Percentiles rank a stretch among this genome's conserved stretches.
Conservation (phyloP, 2,329 filamentous ascomycete genomes). For the Ciborinia camelliae region DNA sequence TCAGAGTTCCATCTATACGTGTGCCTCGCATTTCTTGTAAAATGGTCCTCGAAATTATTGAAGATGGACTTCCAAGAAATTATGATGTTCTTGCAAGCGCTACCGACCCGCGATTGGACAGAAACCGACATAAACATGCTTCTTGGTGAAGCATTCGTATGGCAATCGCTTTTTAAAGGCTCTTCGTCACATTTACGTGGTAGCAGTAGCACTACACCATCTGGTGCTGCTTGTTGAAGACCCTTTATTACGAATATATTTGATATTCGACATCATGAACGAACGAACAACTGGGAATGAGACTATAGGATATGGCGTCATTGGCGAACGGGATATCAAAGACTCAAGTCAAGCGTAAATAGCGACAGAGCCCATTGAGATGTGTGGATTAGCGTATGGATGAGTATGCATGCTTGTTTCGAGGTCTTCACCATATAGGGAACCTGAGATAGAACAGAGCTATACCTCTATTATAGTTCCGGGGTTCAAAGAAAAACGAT, state of each 20-base stretch:
- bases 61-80: constrained; percentile 99
- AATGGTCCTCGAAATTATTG: constrained; percentile 92
- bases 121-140: constrained; percentile 97
- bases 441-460: too few species aligned
- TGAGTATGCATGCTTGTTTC: background rate
- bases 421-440: background rate
- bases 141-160: constrained; percentile 95
- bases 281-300: background rate
- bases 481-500: too few species aligned
- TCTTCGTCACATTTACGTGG: constrained; percentile 82
- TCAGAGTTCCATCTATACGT: constrained; percentile 98
- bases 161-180: constrained; percentile 95
- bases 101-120: constrained; percentile 91
- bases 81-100: constrained; percentile 97
- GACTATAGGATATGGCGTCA: constrained; percentile 9
- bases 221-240: constrained; percentile 16
- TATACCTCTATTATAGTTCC: too few species aligned
- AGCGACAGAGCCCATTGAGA: background rate
- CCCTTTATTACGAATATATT: background rate
- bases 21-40: constrained; percentile 94
- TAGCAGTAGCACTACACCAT: constrained; percentile 36
- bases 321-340: background rate
- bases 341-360: background rate
- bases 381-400: background rate
- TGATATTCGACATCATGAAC: background rate